Base-by-base conservation (phyloP, 2,329 filamentous ascomycete genomes). In the Hymenoscyphus albidus region DNA sequence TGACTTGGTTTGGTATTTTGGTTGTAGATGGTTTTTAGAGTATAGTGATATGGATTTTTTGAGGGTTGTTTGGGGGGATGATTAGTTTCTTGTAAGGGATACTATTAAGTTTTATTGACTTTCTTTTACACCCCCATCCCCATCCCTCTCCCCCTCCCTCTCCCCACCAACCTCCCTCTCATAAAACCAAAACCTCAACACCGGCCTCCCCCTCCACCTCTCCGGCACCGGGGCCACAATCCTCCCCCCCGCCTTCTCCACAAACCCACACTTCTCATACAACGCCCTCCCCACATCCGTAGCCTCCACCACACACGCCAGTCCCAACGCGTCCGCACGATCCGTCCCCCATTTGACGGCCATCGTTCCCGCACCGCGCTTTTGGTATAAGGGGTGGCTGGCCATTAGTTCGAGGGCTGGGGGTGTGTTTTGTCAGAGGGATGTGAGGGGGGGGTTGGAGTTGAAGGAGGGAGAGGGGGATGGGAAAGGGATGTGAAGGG, bases 341-440 rank as follows among this genome's bases (percentile, higher is more conserved):
- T 73, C 64, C 1, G 74, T 74, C 6, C 78, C 77, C 75, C 77
- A 80, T 27, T 73, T 68, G 38, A 79, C 72, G 35, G 80, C 69
- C 42, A 77, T 69, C 40, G 71, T 72, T 1, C 77, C 78, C 1
- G 75, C 71, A 3, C 78, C 78, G 40, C 75, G 74, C 2, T 73
- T 70, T 56, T 78, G 75, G 55, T 74, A 75, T 1, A 73, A 70
- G 1, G 78, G 78, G 39, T 74, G 68, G 2, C 75, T 77, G 63
- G 75, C 73, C 55, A 76, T 67, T 3, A 75, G 74, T 27, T 77
- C 70, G 1, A 78, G 72, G 32, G 76, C 77, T 76, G 32, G 39
- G 39, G 32, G 39, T 44, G 18, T 27, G 4, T 32, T 51, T 51
- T 38, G 38, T 39, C 9, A 27, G 38, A 13, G 4, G 10, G 22